Base-by-base conservation (phyloP, 2,329 filamentous ascomycete species). In the Gremmenia infestans region DNA sequence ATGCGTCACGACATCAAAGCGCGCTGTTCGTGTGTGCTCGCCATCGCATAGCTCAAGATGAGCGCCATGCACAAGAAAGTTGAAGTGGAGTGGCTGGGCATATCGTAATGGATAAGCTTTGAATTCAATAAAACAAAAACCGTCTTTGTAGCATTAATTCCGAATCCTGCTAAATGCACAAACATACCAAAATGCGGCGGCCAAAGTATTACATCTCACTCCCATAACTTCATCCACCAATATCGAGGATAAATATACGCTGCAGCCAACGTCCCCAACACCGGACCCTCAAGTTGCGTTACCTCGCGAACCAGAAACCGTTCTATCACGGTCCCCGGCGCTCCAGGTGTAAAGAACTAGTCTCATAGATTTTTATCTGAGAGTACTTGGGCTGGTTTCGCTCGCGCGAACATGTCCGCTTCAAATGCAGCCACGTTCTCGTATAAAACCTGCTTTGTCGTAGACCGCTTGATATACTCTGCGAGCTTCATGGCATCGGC, bases 401-500 rank as follows among this genome's bases (percentile, higher is more conserved):
- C 54, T 47, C 54, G 35, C 8, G 23, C 19, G 28, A 76, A 78
- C 55, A 61, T 50, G 22, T 60, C 53, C 11, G 50, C 25, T 47
- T 62, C 60, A 19, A 54, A 60, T 4, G 8, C 15, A 15, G 23
- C 32, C 1, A 62, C 39, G 25, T 50, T 50, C 22, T 42, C 46
- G 23, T 48, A 22, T 42, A 60, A n/a, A 6, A 19, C 19, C 5
- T 12, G 46, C 14, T 37, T 51, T n/a, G 51, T 37, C 4, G 32
- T 19, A 11, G 36, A 43, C 9, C 47, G 48, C n/a, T 4, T 15
- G 15, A 77, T 62, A 55, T 72, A 74, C 70, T 71, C 73, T 1
- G 72, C 70, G 1, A 77, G 64, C 39, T 74, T 72, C 48, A 73
- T 66, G 1, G 70, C 72, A 56, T 77, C 75, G 2, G 66, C 56